A percentile compares a stretch with the other conserved stretches of the same genome.
Evolutionary conservation across 1,284 basidiomycete species (phyloP).

Genomic region (Trichosporon inkin): DNA sequence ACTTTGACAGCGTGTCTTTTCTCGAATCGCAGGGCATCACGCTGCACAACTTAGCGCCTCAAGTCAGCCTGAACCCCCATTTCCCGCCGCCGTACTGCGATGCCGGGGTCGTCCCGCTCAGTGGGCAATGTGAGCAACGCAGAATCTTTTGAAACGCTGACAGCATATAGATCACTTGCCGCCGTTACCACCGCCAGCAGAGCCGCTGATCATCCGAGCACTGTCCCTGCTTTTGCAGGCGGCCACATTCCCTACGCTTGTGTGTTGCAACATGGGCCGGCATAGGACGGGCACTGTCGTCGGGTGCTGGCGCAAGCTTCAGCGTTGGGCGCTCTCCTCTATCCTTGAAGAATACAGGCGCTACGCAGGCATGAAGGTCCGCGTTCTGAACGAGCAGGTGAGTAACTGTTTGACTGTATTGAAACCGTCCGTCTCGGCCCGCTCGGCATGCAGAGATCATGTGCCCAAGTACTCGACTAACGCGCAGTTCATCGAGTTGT

Average conservation of each 20-base stretch:
- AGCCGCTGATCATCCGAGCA: constrained; percentile 56
- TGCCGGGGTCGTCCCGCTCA: constrained; percentile 42
- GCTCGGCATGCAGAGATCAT: no score
- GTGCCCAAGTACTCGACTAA: background rate
- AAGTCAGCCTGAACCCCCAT: constrained; percentile 43
- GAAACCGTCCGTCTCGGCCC: background rate
- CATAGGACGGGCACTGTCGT: constrained; percentile 56
- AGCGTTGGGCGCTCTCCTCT: constrained; percentile 54
- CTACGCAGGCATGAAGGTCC: constrained; percentile 55
- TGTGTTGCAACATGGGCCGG: constrained; percentile 56
- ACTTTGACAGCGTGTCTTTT: constrained; percentile 40
- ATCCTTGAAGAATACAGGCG: constrained; percentile 56
- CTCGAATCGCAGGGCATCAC: constrained; percentile 44
- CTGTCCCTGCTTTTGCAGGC: constrained; percentile 54
- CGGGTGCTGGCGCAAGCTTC: constrained; percentile 52
- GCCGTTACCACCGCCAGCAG: constrained; percentile 48
- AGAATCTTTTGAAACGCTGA: background rate
- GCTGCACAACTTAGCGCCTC: constrained; percentile 45
- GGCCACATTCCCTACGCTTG: constrained; percentile 52
- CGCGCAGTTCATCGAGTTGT: constrained; percentile 56
- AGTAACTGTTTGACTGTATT: constrained; percentile 17
- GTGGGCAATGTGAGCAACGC: constrained; percentile 38
- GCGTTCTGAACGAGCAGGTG: constrained; percentile 55
- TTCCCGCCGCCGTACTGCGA: constrained; percentile 49
- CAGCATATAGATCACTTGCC: constrained; percentile 40